phyloP scores from a whole-genome alignment of 139 green algal genomes.

The Ostreobium quekettii region DNA sequence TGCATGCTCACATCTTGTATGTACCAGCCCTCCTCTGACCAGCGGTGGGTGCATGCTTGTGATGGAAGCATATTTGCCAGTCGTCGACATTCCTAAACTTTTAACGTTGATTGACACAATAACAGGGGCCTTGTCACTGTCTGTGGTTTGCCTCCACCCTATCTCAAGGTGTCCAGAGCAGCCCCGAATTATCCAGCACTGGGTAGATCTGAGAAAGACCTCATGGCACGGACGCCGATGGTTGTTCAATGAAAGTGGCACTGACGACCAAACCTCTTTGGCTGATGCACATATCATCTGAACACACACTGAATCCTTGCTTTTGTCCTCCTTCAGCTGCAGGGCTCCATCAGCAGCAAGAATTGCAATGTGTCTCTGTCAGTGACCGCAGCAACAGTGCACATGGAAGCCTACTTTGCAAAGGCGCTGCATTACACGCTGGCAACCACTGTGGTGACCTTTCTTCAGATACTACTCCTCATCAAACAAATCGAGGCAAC shows the following conservation, averaged over 20 bases:
- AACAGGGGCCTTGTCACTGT: no score
- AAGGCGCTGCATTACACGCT: constrained; percentile 72
- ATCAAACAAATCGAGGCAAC: constrained; percentile 66
- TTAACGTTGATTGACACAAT: no score
- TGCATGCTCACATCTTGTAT: no score
- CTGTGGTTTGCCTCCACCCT: no score
- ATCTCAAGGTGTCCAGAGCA: constrained; percentile 20
- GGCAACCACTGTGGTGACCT: constrained; percentile 48
- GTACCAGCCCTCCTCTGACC: no score
- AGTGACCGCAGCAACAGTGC: constrained; percentile 39
- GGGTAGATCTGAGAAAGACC: not conserved
- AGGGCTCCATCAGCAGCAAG: constrained; percentile 36
- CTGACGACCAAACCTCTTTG: constrained; percentile 13
- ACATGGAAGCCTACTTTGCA: constrained; percentile 56
- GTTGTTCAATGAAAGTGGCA: constrained; percentile 7
- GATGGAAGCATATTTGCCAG: no score
- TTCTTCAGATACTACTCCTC: constrained; percentile 60
- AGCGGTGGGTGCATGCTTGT: no score
- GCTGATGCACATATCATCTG: not conserved
- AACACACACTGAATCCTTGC: not conserved
- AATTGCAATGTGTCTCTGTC: constrained; percentile 44
- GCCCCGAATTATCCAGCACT: not conserved
- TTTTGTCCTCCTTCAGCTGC: constrained; percentile 29
- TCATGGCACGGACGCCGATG: not conserved
- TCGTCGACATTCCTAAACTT: no score